These are phyloP conservation scores for Chlorophyllum brunneum DNA, from an alignment of 768 basidiomycete genomes.

Conservation along the genomic window DNA sequence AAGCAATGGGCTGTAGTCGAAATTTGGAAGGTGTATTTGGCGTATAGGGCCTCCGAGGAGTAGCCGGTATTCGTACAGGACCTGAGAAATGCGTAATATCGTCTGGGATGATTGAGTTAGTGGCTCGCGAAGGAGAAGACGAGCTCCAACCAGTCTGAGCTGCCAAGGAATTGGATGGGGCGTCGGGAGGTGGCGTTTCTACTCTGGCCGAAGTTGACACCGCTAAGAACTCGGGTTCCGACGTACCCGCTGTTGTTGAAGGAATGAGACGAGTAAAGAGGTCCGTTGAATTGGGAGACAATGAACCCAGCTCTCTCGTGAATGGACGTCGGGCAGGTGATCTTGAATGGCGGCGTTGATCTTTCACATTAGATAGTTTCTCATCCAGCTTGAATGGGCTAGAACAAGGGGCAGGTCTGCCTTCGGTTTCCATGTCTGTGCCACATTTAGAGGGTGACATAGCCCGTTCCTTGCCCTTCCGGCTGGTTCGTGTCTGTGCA, in stretches of 20 bases:
- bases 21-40: conserved; percentile 24
- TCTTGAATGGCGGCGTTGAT: conserved; percentile 5
- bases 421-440: neutral
- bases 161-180: neutral
- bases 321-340: conserved; percentile 7
- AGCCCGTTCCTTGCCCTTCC: conserved; percentile 15
- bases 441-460: neutral
- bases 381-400: neutral
- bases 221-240: neutral
- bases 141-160: conserved; percentile 8
- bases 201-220: conserved; percentile 14
- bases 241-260: conserved; percentile 9
- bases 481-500: conserved; percentile 21
- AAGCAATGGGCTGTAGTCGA: conserved; percentile 23
- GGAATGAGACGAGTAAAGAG: conserved; percentile 23
- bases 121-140: conserved; percentile 23
- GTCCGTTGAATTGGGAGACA: conserved; percentile 55
- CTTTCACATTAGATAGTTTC: neutral
- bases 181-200: neutral
- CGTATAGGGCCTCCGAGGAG: conserved; percentile 9
- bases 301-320: conserved; percentile 43
- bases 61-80: conserved; percentile 19
- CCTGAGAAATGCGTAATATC: conserved; percentile 24
- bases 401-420: neutral
- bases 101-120: conserved; percentile 19